These are phyloP conservation scores for Vaccinium vitisidaea DNA, from an alignment of 148 eudicot genomes.

Conservation along the genomic window DNA sequence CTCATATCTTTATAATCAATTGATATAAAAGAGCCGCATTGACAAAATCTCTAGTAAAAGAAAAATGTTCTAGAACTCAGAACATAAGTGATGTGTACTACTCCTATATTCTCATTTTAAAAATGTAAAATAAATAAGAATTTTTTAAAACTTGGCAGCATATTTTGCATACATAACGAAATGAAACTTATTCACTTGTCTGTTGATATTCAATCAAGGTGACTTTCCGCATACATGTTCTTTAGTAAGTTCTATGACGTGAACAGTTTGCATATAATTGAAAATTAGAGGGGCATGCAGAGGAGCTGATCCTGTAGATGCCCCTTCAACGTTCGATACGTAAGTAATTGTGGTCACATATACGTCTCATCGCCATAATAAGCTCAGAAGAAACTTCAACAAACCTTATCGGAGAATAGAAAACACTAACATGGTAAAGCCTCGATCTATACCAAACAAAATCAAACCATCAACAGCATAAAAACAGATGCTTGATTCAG, in stretches of 20 bases:
- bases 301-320: not conserved
- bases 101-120: not conserved
- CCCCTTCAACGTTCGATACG: not conserved
- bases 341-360: not conserved
- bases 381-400: constrained; percentile 59
- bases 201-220: not conserved
- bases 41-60: not conserved
- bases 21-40: not conserved
- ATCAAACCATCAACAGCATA: not conserved
- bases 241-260: not conserved
- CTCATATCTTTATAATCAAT: not conserved
- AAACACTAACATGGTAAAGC: not conserved
- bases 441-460: too few relatives aligned
- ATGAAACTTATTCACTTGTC: not conserved
- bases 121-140: not conserved
- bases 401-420: constrained; percentile 36
- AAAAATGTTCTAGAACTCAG: not conserved
- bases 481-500: not conserved
- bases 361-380: constrained; percentile 67
- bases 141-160: not conserved
- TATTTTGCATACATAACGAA: not conserved
- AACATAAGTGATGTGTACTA: not conserved
- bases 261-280: not conserved
- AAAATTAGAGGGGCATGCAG: not conserved
- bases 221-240: not conserved